Evolutionary conservation across 805 yeast genomes (phyloP).

Genomic region (Ogataea corticis): DNA sequence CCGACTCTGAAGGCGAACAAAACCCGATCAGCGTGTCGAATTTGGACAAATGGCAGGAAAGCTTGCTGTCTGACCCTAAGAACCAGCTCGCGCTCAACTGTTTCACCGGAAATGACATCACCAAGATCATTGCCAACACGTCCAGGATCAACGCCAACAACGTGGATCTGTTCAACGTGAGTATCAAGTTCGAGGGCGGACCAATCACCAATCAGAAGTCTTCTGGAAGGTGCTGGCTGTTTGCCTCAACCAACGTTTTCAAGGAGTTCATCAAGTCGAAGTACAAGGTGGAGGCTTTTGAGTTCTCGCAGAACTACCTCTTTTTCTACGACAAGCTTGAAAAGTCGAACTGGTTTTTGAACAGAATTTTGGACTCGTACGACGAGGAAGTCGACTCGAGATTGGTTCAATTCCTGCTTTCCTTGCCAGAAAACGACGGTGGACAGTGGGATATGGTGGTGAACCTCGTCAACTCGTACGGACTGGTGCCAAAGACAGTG

Average conservation of each 20-base stretch:
- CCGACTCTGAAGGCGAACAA: slow-evolving; percentile 6
- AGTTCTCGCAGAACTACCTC: slow-evolving; percentile 76
- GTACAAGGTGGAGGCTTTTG: slow-evolving; percentile 66
- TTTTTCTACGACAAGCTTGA: slow-evolving; percentile 87
- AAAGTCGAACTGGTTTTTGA: slow-evolving; percentile 78
- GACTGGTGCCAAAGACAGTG: slow-evolving; percentile 71
- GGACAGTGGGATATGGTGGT: slow-evolving; percentile 90
- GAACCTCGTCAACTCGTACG: slow-evolving; percentile 75
- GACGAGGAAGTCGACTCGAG: slow-evolving; percentile 72
- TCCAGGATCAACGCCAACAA: slow-evolving; percentile 29
- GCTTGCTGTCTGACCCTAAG: slow-evolving; percentile 46
- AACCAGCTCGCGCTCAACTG: slow-evolving; percentile 56
- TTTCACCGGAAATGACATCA: slow-evolving; percentile 48
- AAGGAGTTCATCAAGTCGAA: slow-evolving; percentile 63
- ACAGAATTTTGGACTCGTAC: slow-evolving; percentile 68
- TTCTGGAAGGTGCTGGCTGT: slow-evolving; percentile 88
- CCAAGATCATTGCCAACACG: slow-evolving; percentile 42
- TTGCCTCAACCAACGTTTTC: slow-evolving; percentile 79
- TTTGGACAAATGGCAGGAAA: slow-evolving; percentile 47
- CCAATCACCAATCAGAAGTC: slow-evolving; percentile 76
- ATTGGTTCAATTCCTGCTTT: slow-evolving; percentile 61
- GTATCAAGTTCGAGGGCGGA: slow-evolving; percentile 50
- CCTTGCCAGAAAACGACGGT: slow-evolving; percentile 76
- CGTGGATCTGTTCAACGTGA: slow-evolving; percentile 44
- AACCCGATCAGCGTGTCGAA: slow-evolving; percentile 36